A percentile compares a stretch with the other conserved stretches of the same genome.
These are phyloP conservation scores for Cucurbita pepo DNA, from an alignment of 306 rosid species.

Conservation along the genomic window DNA sequence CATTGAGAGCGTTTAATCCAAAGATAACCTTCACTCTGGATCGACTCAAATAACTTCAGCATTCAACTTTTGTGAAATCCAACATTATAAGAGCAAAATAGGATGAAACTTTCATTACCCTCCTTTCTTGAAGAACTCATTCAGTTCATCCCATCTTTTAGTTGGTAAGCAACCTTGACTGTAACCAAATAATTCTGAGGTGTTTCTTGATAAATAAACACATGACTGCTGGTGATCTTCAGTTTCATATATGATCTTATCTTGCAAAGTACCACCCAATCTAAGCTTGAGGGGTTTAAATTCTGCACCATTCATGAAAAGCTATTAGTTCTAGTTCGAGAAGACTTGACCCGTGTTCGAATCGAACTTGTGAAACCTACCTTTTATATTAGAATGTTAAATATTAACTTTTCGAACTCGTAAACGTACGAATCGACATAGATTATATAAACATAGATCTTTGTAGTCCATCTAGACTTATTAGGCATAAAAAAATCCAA, in stretches of 20 bases:
- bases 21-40: conserved; percentile 74
- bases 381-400: not conserved
- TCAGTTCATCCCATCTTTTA: conserved; percentile 86
- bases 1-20: conserved; percentile 78
- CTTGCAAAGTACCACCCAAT: conserved; percentile 86
- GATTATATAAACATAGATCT: not conserved
- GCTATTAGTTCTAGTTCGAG: not conserved
- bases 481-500: not conserved
- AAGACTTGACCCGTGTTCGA: not conserved
- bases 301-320: conserved; percentile 37
- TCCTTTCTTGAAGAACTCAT: conserved; percentile 54
- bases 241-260: conserved; percentile 58
- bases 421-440: not conserved
- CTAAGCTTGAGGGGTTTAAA: conserved; percentile 81
- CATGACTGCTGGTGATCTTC: conserved; percentile 35
- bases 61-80: not conserved
- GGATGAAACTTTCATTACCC: conserved; percentile 37
- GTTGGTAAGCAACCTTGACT: conserved; percentile 64
- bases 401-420: not conserved
- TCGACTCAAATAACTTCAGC: not conserved
- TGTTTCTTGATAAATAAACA: conserved; percentile 28
- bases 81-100: not conserved
- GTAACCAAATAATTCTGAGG: conserved; percentile 47
- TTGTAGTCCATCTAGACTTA: not conserved
- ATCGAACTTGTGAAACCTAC: not conserved